Percentiles rank a stretch among this genome's conserved stretches.
Conservation (phyloP, 192 early-diverging fungal genomes). For the Lobosporangium transversale region DNA sequence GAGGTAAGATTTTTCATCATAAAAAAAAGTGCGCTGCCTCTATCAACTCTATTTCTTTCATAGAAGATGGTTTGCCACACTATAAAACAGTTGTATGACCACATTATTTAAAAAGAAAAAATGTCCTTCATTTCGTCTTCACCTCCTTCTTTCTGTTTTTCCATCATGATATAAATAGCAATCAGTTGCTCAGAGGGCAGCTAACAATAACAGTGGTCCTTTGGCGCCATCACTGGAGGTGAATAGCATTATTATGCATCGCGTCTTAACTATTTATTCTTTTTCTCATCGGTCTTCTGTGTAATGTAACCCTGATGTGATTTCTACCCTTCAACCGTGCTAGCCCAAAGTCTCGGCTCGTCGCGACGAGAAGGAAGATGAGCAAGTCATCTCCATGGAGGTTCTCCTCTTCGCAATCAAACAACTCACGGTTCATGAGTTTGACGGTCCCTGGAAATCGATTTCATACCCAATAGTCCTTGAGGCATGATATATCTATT, state of each 20-base stretch:
- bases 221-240: slow-evolving; percentile 33
- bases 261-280: not conserved
- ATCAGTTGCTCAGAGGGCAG: no score
- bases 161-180: not conserved
- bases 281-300: not conserved
- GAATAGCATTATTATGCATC: not conserved
- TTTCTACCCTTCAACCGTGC: not conserved
- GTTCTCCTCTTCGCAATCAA: slow-evolving; percentile 12
- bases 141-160: not conserved
- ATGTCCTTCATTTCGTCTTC: no score
- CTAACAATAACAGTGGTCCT: not conserved
- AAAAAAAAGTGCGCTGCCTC: no score
- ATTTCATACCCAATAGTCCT: slow-evolving; percentile 13
- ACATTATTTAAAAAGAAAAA: no score
- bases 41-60: no score
- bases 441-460: slow-evolving; percentile 1
- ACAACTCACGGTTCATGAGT: slow-evolving; percentile 19
- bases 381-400: not conserved
- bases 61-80: no score
- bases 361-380: not conserved
- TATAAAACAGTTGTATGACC: no score
- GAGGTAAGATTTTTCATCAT: no score
- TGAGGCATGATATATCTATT: slow-evolving; percentile 10
- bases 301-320: no score
- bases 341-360: not conserved